These are phyloP conservation scores for Chlorella sp. DNA, from an alignment of 139 green algal species.

Conservation along the genomic window DNA sequence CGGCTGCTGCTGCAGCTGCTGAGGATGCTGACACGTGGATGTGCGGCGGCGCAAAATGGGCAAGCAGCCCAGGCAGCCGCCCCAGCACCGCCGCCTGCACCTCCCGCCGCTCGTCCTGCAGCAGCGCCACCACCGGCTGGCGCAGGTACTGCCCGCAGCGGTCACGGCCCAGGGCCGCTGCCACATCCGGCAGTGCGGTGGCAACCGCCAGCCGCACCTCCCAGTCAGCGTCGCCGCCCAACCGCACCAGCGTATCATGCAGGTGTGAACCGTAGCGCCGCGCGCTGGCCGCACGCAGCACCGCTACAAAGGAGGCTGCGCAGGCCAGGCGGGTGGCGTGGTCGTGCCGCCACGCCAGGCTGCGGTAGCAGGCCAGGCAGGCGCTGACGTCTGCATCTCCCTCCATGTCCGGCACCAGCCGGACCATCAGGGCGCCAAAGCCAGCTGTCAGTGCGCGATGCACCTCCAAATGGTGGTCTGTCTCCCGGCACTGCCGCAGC, in stretches of 20 bases:
- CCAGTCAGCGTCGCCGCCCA: constrained; percentile 48
- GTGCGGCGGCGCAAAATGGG: background rate
- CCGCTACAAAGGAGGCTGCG: constrained; percentile 38
- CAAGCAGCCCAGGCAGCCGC: constrained; percentile 4
- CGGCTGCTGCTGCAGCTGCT: background rate
- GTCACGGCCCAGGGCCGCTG: constrained; percentile 39
- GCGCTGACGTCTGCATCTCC: constrained; percentile 49
- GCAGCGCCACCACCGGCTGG: constrained; percentile 53
- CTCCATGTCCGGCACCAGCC: constrained; percentile 61
- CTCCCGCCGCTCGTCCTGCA: constrained; percentile 55
- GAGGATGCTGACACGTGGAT: background rate
- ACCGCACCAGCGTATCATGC: constrained; percentile 54
- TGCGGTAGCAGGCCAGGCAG: constrained; percentile 57
- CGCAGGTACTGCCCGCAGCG: constrained; percentile 57
- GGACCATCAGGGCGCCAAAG: constrained; percentile 54
- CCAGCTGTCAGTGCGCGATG: constrained; percentile 58
- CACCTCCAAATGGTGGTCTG: constrained; percentile 63
- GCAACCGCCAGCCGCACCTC: constrained; percentile 55
- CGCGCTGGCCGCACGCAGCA: constrained; percentile 38
- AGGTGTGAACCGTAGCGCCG: constrained; percentile 55
- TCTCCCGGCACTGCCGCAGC: constrained; percentile 61
- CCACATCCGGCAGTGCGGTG: constrained; percentile 49
- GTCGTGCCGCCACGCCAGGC: constrained; percentile 55
- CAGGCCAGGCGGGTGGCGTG: constrained; percentile 52
- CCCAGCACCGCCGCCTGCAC: constrained; percentile 57